Percentiles rank a stretch among this genome's conserved stretches.
These are phyloP conservation scores for Salvia rosmarinus DNA, from an alignment of 257 asterid genomes.

Conservation along the genomic window DNA sequence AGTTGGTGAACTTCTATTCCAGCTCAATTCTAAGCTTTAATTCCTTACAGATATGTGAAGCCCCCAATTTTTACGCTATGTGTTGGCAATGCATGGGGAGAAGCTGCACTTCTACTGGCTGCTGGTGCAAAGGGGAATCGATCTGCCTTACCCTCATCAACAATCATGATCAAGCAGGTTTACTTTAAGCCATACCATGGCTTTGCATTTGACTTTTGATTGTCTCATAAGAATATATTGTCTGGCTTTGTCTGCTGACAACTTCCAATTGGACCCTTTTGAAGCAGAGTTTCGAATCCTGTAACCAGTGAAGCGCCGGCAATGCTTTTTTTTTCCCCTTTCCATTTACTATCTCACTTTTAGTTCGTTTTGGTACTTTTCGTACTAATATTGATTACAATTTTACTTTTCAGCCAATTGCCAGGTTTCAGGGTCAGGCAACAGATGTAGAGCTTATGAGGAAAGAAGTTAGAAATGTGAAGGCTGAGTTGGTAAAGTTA, in stretches of 20 bases:
- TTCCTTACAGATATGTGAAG: constrained; percentile 66
- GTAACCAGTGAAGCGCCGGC: constrained; percentile 15
- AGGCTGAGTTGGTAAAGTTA: constrained; percentile 72
- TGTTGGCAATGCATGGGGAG: constrained; percentile 99
- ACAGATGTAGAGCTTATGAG: constrained; percentile 88
- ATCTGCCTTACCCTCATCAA: constrained; percentile 91
- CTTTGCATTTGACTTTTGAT: constrained; percentile 10
- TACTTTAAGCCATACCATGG: constrained; percentile 25
- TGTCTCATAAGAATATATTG: constrained; percentile 1
- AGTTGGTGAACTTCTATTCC: constrained; percentile 14
- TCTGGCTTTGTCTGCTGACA: constrained; percentile 27
- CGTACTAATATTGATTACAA: constrained; percentile 9
- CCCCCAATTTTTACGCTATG: constrained; percentile 92
- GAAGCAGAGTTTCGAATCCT: constrained; percentile 25
- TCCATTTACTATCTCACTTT: background rate
- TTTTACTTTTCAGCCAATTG: constrained; percentile 72
- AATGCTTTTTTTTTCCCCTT: background rate
- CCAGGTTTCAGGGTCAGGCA: constrained; percentile 95
- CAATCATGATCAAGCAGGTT: constrained; percentile 96
- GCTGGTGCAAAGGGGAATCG: constrained; percentile 98
- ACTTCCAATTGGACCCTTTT: too few species aligned
- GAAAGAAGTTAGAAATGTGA: constrained; percentile 76
- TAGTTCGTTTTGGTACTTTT: constrained; percentile 13
- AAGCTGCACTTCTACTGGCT: constrained; percentile 94
- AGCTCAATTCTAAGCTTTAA: constrained; percentile 21